Base-by-base conservation (phyloP, 257 asterid genomes). In the Leonotis leonurus region DNA sequence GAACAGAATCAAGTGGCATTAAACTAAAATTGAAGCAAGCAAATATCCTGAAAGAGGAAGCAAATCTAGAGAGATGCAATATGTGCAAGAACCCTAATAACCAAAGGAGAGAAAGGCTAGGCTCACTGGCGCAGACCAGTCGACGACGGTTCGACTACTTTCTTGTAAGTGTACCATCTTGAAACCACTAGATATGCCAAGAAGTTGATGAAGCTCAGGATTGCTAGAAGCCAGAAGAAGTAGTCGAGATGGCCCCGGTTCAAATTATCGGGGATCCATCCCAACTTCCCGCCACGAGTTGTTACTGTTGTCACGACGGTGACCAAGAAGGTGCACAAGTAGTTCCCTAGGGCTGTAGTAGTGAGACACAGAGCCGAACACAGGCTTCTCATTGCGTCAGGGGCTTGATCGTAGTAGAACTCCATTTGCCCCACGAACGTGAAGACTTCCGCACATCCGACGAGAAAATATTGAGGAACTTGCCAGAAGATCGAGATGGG, bases 401-500 rank as follows among this genome's bases (percentile, higher is more conserved):
- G 98, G 7, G 98, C 98, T 49, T 90, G 91, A 41, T 90, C 98
- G 13, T 90, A 90, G 66, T 83, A 90, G 73, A 88, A 88, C 58
- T 90, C 98, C 14, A 90, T 29, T 22, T 88, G 95, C 21, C 96
- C 96, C 0, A 90, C 77, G 16, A 87, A 85, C 0, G 90, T 85
- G 64, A 90, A 87, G 0, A 90, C 97, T 32, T 90, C 97, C 0
- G 97, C 90, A 20, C 93, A 83, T 1, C 96, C 97, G 5, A 90
- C 71, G 10, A 90, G 56, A n/a, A 90, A 82, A 37, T 90, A 90
- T 39, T 83, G 90, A 0, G 97, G 97, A 0, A 85, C 89, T 63
- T 88, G 98, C 98, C 98, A 91, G 44, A 91, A 91, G 26, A 91
- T 88, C 0, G 94, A 67, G 73, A 88, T 84, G 0, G 94, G 94